Evolutionary conservation across 371 early-diverging fungal genomes (phyloP).

Genomic region (Apophysomyces elegans): DNA sequence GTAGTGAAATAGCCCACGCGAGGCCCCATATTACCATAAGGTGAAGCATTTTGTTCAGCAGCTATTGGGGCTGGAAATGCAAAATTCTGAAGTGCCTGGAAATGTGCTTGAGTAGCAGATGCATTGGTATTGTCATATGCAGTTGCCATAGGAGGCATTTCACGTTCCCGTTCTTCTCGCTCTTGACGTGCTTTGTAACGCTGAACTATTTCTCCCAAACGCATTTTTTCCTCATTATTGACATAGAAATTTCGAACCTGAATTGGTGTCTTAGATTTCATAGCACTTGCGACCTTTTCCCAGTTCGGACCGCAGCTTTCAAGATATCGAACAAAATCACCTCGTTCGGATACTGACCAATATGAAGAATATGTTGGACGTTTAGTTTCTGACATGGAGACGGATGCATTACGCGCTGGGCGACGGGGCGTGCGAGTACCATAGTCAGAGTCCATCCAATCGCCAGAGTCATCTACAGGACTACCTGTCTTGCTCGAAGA

Average conservation of each 20-base stretch:
- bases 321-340: conserved; percentile 69
- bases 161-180: conserved; percentile 12
- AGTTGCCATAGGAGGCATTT: conserved; percentile 17
- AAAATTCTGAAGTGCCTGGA: conserved; percentile 33
- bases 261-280: conserved; percentile 79
- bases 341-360: conserved; percentile 85
- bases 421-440: conserved; percentile 26
- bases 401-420: conserved; percentile 31
- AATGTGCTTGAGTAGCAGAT: conserved; percentile 21
- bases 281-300: conserved; percentile 71
- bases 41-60: conserved; percentile 18
- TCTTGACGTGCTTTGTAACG: conserved; percentile 34
- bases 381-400: conserved; percentile 30
- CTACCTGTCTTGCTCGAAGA: conserved; percentile 30
- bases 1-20: conserved; percentile 25
- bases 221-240: conserved; percentile 72
- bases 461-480: conserved; percentile 19
- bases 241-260: conserved; percentile 87
- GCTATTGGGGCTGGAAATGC: conserved; percentile 35
- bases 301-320: conserved; percentile 75
- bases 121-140: conserved; percentile 21
- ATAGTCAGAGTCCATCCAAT: conserved; percentile 36
- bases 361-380: conserved; percentile 75
- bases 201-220: conserved; percentile 56
- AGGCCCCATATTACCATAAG: conserved; percentile 10